A percentile compares a stretch with the other conserved stretches of the same genome.
phyloP scores from a whole-genome alignment of 108 stramenopile genomes.

The Epipyxis sp. region DNA sequence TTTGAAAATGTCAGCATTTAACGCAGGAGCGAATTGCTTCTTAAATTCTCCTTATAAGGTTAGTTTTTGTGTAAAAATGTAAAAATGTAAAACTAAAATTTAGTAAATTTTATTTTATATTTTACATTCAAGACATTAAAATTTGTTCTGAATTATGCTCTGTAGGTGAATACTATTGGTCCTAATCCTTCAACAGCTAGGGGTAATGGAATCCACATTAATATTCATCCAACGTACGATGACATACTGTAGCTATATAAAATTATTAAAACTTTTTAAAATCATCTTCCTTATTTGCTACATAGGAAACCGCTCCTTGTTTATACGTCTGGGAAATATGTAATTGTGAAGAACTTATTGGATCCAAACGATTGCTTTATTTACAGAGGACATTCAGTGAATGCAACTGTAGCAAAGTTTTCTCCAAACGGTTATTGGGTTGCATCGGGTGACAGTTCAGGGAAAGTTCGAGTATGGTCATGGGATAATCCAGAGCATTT shows the following conservation, averaged over 20 bases:
- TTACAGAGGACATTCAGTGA: conserved; percentile 82
- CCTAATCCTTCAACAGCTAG: conserved; percentile 51
- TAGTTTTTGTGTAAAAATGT: too few species aligned
- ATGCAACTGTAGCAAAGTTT: conserved; percentile 66
- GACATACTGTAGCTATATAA: conserved; percentile 19
- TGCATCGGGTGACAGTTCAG: conserved; percentile 72
- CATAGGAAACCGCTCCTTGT: conserved; percentile 28
- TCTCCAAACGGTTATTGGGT: conserved; percentile 81
- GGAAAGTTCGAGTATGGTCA: conserved; percentile 83
- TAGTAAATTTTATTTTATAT: too few species aligned
- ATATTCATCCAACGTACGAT: conserved; percentile 46
- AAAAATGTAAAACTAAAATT: too few species aligned
- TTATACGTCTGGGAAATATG: conserved; percentile 54
- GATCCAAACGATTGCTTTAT: conserved; percentile 61
- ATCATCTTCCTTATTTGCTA: background rate
- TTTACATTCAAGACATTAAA: too few species aligned
- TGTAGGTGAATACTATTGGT: too few species aligned
- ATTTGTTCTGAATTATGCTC: too few species aligned
- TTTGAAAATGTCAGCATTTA: too few species aligned
- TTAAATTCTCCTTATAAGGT: too few species aligned
- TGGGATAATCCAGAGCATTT: conserved; percentile 88
- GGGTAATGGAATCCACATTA: conserved; percentile 46
- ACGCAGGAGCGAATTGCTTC: too few species aligned
- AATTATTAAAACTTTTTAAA: too few species aligned
- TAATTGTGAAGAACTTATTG: conserved; percentile 48